Evolutionary conservation across 2,329 filamentous ascomycete genomes (phyloP).

Genomic region (Hymenoscyphus fraxineus): DNA sequence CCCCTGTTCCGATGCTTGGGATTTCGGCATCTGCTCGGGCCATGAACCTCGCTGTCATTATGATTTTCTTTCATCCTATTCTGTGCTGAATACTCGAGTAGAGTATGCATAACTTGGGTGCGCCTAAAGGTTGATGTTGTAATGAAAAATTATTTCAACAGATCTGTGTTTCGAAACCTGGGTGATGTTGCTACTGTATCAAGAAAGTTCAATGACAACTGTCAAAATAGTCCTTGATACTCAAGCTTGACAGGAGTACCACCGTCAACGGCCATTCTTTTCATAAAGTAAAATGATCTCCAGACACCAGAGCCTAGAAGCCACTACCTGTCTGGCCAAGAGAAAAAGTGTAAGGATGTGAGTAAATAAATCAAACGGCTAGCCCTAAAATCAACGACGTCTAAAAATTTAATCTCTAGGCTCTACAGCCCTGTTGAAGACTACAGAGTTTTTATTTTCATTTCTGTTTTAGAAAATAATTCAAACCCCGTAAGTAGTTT

Average conservation of each 20-base stretch:
- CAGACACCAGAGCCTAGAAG: not conserved
- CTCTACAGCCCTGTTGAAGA: not conserved
- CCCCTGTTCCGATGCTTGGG: not conserved
- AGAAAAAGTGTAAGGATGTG: not conserved
- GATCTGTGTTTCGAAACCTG: not conserved
- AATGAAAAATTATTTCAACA: not conserved
- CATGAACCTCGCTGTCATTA: conserved; percentile 1
- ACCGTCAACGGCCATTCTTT: not conserved
- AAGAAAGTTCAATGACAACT: not conserved
- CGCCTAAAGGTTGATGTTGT: not conserved
- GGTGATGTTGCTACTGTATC: not conserved
- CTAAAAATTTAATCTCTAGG: not conserved
- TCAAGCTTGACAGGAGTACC: not conserved
- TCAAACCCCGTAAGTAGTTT: not conserved
- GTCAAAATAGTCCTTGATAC: not conserved
- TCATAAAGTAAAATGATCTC: not conserved
- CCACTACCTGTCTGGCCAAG: not conserved
- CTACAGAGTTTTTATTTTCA: not conserved
- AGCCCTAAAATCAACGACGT: not conserved
- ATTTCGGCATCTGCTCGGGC: not conserved
- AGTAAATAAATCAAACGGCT: not conserved
- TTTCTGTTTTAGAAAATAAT: too few relatives aligned
- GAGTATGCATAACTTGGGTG: not conserved
- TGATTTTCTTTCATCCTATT: not conserved
- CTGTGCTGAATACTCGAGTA: not conserved